Conservation (phyloP, 805 yeast genomes). For the Ogataea thermomethanolica region DNA sequence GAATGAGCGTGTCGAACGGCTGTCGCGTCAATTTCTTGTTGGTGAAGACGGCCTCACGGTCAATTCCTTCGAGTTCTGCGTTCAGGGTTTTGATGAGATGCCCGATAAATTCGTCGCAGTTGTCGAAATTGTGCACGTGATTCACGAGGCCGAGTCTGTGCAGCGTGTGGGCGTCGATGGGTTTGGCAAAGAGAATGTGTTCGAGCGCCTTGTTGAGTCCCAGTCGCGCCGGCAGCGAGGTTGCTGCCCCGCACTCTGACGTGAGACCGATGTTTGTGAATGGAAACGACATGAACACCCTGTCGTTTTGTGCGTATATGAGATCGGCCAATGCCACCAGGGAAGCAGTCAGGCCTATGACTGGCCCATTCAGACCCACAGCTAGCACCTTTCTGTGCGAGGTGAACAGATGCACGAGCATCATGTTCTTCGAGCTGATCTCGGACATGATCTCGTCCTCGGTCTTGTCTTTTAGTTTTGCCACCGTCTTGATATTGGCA, state of each 20-base stretch:
- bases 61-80: constrained; percentile 40
- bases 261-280: constrained; percentile 81
- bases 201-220: constrained; percentile 74
- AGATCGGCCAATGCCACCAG: constrained; percentile 74
- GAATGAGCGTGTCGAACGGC: constrained; percentile 33
- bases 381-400: constrained; percentile 67
- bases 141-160: constrained; percentile 57
- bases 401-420: constrained; percentile 61
- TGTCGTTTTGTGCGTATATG: constrained; percentile 60
- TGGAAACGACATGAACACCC: constrained; percentile 63
- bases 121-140: constrained; percentile 43
- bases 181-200: constrained; percentile 66
- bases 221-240: constrained; percentile 62
- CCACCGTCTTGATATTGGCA: constrained; percentile 56
- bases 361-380: constrained; percentile 83
- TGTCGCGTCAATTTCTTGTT: constrained; percentile 43
- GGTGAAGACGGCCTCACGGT: constrained; percentile 40
- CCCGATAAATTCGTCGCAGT: constrained; percentile 41
- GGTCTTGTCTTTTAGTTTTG: constrained; percentile 25
- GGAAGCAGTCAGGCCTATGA: constrained; percentile 73
- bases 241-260: constrained; percentile 74
- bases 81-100: constrained; percentile 35
- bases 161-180: constrained; percentile 59
- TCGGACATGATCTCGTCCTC: constrained; percentile 27
- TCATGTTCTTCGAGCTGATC: constrained; percentile 60